Percentiles rank a stretch among this genome's conserved stretches.
Evolutionary conservation across 331 rosid species (phyloP).

Genomic region (Malus hybrid): DNA sequence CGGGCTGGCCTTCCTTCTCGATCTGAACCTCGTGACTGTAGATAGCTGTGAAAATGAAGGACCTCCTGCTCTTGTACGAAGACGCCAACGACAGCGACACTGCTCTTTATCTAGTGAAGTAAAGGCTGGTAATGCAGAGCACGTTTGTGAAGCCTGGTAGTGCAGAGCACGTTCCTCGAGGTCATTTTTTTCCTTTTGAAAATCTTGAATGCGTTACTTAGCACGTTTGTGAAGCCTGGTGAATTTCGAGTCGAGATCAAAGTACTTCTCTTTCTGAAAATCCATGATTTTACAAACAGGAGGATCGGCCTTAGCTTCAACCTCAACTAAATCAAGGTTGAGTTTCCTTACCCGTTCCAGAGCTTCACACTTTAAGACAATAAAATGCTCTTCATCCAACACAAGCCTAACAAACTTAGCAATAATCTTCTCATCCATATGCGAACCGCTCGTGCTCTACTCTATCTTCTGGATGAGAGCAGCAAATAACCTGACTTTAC

Average conservation of each 20-base stretch:
- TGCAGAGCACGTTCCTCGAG: too few species aligned
- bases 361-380: conserved; percentile 55
- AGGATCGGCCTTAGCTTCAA: conserved; percentile 19
- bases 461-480: conserved; percentile 53
- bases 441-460: conserved; percentile 22
- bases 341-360: conserved; percentile 55
- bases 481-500: conserved; percentile 51
- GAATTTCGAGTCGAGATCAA: conserved; percentile 83
- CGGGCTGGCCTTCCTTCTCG: conserved; percentile 77
- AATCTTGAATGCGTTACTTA: conserved; percentile 92
- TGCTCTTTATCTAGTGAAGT: conserved; percentile 28
- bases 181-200: conserved; percentile 56
- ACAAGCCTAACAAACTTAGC: conserved; percentile 71
- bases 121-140: conserved; percentile 6
- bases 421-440: conserved; percentile 54
- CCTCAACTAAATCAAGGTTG: conserved; percentile 91
- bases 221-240: conserved; percentile 96
- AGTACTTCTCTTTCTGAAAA: too few species aligned
- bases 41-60: conserved; percentile 66
- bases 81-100: neutral
- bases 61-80: conserved; percentile 10
- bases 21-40: conserved; percentile 61
- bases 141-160: too few species aligned
- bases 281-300: too few species aligned
- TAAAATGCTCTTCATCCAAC: conserved; percentile 48